These are phyloP conservation scores for Linnemannia schmuckeri DNA, from an alignment of 192 early-diverging fungal genomes.

Conservation along the genomic window DNA sequence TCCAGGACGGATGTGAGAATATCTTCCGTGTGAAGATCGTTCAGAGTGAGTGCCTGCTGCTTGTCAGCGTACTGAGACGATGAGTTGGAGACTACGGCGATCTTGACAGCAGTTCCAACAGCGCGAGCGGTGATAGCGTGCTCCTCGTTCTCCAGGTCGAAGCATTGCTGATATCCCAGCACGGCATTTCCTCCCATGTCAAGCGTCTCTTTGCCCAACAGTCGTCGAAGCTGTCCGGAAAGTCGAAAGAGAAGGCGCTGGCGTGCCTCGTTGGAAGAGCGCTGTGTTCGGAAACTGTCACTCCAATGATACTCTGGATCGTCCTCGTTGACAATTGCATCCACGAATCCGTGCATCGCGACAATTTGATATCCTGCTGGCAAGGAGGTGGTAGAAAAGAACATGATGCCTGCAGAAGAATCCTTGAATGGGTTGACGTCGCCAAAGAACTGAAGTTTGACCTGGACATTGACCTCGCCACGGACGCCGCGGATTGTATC, in stretches of 20 bases:
- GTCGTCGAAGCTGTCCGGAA: slow-evolving; percentile 74
- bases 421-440: slow-evolving; percentile 88
- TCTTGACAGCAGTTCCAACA: slow-evolving; percentile 79
- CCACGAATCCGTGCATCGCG: slow-evolving; percentile 80
- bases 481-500: slow-evolving; percentile 80
- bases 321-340: slow-evolving; percentile 73
- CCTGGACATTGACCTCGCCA: slow-evolving; percentile 80
- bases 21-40: slow-evolving; percentile 42
- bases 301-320: slow-evolving; percentile 90
- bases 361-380: slow-evolving; percentile 67
- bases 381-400: slow-evolving; percentile 72
- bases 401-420: slow-evolving; percentile 72
- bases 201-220: slow-evolving; percentile 81
- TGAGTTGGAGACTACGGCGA: slow-evolving; percentile 54
- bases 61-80: slow-evolving; percentile 37
- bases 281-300: slow-evolving; percentile 83
- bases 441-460: slow-evolving; percentile 85
- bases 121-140: slow-evolving; percentile 79
- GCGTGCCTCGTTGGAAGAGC: slow-evolving; percentile 83
- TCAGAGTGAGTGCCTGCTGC: slow-evolving; percentile 22
- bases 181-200: slow-evolving; percentile 84
- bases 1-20: slow-evolving; percentile 28
- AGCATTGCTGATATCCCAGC: slow-evolving; percentile 79
- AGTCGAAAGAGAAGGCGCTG: slow-evolving; percentile 78
- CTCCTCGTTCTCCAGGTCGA: slow-evolving; percentile 82